A percentile compares a stretch with the other conserved stretches of the same genome.
phyloP scores from a whole-genome alignment of 257 asterid species.

The Capsicum rhomboideum region DNA sequence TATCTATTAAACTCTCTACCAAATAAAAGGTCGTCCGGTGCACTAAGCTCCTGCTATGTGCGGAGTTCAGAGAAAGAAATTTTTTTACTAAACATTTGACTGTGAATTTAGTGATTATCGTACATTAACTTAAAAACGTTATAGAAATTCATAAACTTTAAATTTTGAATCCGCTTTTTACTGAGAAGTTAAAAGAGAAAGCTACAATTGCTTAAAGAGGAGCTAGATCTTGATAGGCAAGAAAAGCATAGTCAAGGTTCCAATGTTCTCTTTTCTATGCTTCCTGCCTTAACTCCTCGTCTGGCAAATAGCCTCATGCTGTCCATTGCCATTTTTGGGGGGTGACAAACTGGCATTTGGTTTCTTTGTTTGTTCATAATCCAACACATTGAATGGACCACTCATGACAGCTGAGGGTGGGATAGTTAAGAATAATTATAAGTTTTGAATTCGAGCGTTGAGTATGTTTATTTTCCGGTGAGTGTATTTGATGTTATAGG shows the following conservation, averaged over 20 bases:
- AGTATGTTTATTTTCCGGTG: background rate
- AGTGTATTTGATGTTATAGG: no score
- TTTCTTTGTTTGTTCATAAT: background rate
- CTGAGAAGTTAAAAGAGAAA: no score
- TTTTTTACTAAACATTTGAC: no score
- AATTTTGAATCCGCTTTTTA: no score
- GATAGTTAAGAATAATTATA: background rate
- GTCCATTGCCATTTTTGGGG: background rate
- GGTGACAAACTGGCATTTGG: background rate
- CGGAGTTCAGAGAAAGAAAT: no score
- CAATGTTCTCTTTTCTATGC: background rate
- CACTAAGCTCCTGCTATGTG: no score
- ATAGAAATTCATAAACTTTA: no score
- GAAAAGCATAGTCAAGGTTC: slow-evolving; percentile 30
- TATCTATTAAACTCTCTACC: no score
- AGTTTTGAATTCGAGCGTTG: background rate
- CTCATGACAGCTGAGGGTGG: background rate
- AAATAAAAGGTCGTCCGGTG: no score
- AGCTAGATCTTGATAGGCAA: slow-evolving; percentile 29
- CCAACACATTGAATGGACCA: background rate
- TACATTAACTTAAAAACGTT: no score
- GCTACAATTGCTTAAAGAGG: background rate
- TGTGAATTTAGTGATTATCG: no score
- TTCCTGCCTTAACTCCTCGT: background rate
- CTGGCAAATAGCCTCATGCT: background rate